These are phyloP conservation scores for Vanrija sp. DNA, from an alignment of 1,284 basidiomycete species.

Conservation along the genomic window DNA sequence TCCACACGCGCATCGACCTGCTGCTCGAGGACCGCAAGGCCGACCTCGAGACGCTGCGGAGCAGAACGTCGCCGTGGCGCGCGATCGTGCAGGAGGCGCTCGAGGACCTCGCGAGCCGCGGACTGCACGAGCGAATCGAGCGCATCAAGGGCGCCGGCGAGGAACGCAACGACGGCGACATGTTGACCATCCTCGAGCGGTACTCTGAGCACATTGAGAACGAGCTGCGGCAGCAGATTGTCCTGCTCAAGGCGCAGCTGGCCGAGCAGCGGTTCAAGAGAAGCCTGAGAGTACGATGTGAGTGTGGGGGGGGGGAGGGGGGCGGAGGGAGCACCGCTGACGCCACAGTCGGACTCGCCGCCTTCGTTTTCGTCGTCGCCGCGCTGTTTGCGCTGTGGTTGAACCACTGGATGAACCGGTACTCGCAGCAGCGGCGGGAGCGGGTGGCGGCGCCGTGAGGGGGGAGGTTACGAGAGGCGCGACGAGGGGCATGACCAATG, in stretches of 20 bases:
- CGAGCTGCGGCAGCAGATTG: slow-evolving; percentile 26
- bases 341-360: no score
- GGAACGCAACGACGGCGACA: slow-evolving; percentile 13
- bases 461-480: no score
- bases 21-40: slow-evolving; percentile 14
- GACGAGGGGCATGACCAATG: no score
- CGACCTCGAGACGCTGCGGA: slow-evolving; percentile 34
- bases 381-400: no score
- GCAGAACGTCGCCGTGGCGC: slow-evolving; percentile 38
- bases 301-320: no score
- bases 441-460: no score
- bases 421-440: no score
- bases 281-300: no score
- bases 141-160: slow-evolving; percentile 7
- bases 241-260: slow-evolving; percentile 15
- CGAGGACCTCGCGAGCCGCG: not conserved
- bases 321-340: no score
- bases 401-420: no score
- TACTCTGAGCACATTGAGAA: slow-evolving; percentile 38
- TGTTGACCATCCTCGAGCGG: slow-evolving; percentile 29
- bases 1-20: slow-evolving; percentile 22
- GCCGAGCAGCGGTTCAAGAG: slow-evolving; percentile 8
- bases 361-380: no score
- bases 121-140: slow-evolving; percentile 6
- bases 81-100: slow-evolving; percentile 13